Evolutionary conservation across 2,329 filamentous ascomycete genomes (phyloP).

Genomic region (Gyromitra esculenta): DNA sequence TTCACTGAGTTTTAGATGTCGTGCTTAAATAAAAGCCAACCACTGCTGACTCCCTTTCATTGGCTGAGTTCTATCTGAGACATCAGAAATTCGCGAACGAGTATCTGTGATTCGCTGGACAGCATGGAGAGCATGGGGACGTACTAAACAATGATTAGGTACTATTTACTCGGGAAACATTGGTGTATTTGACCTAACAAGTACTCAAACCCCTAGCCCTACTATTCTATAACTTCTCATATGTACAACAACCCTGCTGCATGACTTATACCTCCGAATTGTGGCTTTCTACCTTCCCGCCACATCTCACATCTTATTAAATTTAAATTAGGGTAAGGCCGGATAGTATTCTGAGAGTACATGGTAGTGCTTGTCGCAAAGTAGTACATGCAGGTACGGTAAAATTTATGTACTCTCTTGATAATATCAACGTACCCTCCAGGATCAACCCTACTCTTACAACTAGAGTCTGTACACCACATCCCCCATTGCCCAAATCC

Average conservation of each 20-base stretch:
- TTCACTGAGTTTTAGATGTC: background rate
- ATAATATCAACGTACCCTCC: too few relatives aligned
- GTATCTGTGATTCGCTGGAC: background rate
- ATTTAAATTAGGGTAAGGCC: too few relatives aligned
- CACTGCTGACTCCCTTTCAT: background rate
- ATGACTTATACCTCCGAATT: background rate
- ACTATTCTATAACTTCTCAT: background rate
- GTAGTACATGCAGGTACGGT: too few relatives aligned
- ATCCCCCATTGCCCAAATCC: too few relatives aligned
- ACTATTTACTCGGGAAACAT: conserved; percentile 1
- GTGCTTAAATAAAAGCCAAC: background rate
- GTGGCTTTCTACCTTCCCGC: background rate
- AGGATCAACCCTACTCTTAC: too few relatives aligned
- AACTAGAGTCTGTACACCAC: too few relatives aligned
- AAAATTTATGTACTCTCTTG: too few relatives aligned
- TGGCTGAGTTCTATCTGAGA: conserved; percentile 3
- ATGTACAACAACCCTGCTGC: background rate
- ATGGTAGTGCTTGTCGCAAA: too few relatives aligned
- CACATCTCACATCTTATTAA: background rate
- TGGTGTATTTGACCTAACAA: conserved; percentile 1
- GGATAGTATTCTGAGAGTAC: too few relatives aligned
- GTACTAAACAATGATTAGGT: background rate
- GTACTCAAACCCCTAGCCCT: conserved; percentile 27
- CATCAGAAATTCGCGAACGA: conserved; percentile 3
- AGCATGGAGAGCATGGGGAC: background rate